Evolutionary conservation across 306 rosid genomes (phyloP), one percentile per base, ranked within the genome.

Genomic region (peach (Prunus persica)): DNA sequence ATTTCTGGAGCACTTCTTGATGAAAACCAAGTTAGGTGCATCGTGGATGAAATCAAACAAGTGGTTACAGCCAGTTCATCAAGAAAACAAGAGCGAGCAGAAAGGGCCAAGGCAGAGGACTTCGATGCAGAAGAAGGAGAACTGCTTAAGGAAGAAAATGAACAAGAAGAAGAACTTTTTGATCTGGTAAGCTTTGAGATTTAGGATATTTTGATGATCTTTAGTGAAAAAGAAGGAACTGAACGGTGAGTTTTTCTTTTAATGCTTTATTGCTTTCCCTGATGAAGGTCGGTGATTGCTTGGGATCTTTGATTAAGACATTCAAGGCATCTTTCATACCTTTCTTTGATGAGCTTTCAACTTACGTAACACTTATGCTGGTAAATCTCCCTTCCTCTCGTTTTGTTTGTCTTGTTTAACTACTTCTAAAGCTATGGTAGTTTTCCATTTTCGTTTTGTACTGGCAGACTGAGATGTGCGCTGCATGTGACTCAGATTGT

Each of bases 111-210:
- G 81, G 97, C 96, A 60, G 98, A 95, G 82, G 96, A 95, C 84
- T 95, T 95, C 77, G 98, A 92, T 80, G 97, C 93, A 3, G 98
- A 95, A 78, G 97, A 92, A 76, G 86, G 89, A n/a, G 97, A 95
- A 75, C 74, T 95, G 65, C 87, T 95, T 73, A 93, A 90, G 71
- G 98, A 95, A 83, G 99, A 95, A 88, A 95, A 95, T 81, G 99
- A 95, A 67, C 97, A 90, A 78, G 99, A 95, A 86, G 99, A 95
- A 79, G 99, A 92, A 91, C 96, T 92, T 83, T 95, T 95, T 83
- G 99, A 95, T 60, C 97, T 89, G 88, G 99, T 95, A 58, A 80
- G 93, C 83, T 47, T 78, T 45, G 61, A 34, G 60, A 30, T 52
- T 62, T 61, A 20, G 19, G 34, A 11, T 67, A 67, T 14, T 27